Evolutionary conservation across 176 grass and related monocot species (phyloP).

Genomic region (Elymus sibiricus): DNA sequence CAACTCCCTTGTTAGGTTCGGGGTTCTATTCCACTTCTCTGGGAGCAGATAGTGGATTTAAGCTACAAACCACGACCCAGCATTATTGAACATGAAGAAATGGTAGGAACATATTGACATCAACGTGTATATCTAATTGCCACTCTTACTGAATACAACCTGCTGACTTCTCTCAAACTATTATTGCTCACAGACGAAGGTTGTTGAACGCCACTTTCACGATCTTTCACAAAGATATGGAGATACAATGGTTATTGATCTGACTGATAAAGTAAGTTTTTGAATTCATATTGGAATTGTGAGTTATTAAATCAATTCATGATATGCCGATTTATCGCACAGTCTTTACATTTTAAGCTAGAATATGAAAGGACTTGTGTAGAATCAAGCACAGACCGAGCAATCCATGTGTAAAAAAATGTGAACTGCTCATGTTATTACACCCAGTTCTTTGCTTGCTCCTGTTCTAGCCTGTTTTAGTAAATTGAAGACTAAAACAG

Average conservation of each 20-base stretch:
- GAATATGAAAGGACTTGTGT: not conserved
- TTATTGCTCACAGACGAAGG: conserved; percentile 58
- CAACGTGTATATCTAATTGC: not conserved
- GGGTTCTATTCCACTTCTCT: conserved; percentile 94
- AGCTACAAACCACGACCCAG: conserved; percentile 88
- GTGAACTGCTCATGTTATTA: not conserved
- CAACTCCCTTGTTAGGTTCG: conserved; percentile 55
- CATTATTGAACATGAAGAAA: conserved; percentile 84
- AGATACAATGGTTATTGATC: conserved; percentile 63
- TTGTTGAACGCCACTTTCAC: conserved; percentile 74
- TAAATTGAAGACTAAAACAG: conserved; percentile 8
- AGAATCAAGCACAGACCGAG: not conserved
- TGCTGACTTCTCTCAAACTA: conserved; percentile 33
- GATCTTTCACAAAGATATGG: conserved; percentile 97
- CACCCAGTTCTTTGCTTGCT: conserved; percentile 7
- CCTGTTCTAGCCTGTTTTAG: conserved; percentile 12
- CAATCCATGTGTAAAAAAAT: not conserved
- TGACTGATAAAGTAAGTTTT: conserved; percentile 92
- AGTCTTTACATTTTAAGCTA: not conserved
- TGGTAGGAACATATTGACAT: conserved; percentile 40
- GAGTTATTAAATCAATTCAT: not conserved
- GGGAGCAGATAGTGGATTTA: conserved; percentile 99
- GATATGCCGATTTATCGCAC: conserved; percentile 12
- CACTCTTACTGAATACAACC: conserved; percentile 9
- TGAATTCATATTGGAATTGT: conserved; percentile 8